These are phyloP conservation scores for Hemisphaericaspora nanyangensis DNA, from an alignment of 805 yeast genomes.

Conservation along the genomic window DNA sequence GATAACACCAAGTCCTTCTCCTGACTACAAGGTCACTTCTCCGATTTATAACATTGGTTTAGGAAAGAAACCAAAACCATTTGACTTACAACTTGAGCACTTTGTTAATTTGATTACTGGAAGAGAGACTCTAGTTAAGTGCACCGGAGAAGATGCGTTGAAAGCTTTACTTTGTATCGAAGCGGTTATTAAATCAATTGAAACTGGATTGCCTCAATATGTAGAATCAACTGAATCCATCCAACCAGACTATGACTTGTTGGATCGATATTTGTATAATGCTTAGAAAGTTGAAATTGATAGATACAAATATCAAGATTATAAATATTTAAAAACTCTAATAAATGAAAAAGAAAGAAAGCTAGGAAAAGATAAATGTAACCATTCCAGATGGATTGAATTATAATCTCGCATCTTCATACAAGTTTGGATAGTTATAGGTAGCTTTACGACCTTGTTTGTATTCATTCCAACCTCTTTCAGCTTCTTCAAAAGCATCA, in stretches of 20 bases:
- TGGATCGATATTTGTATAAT: constrained; percentile 4
- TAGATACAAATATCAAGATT: no score
- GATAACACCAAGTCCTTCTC: constrained; percentile 31
- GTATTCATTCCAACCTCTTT: constrained; percentile 13
- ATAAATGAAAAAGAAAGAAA: no score
- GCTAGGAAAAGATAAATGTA: no score
- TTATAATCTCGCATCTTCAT: constrained; percentile 7
- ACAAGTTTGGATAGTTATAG: constrained; percentile 6
- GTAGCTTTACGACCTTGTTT: constrained; percentile 6
- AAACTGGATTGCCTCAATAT: constrained; percentile 26
- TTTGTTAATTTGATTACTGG: constrained; percentile 33
- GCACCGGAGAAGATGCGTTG: constrained; percentile 32
- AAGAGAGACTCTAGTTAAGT: constrained; percentile 20
- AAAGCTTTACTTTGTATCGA: constrained; percentile 32
- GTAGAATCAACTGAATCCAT: constrained; percentile 20
- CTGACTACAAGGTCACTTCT: constrained; percentile 16
- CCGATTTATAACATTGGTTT: constrained; percentile 15
- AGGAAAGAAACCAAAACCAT: constrained; percentile 19
- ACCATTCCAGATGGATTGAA: not conserved
- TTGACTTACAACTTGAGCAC: constrained; percentile 37
- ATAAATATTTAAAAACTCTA: no score
- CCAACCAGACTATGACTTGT: constrained; percentile 10
- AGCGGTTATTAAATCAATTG: constrained; percentile 30
- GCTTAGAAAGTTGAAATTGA: no score
- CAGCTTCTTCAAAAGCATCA: constrained; percentile 22